Base-by-base conservation (phyloP, 176 grass and related monocot genomes). In the Poa pratensis region DNA sequence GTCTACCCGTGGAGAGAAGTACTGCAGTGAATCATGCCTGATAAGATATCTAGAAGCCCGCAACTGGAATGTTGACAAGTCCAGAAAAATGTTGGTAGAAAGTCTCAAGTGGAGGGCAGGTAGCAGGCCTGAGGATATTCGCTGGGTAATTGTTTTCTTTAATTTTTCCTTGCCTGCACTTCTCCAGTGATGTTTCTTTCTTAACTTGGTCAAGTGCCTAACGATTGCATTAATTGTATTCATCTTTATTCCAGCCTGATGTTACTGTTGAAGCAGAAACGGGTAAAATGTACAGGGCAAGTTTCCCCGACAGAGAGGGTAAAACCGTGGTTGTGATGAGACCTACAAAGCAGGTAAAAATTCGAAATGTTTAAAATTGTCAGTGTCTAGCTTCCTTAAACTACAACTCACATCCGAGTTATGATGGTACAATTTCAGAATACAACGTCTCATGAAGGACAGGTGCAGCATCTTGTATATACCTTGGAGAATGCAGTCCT, bases 51-150 rank as follows among this genome's bases (percentile, higher is more conserved):
- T 98, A 84, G 87, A 92, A 81, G 93, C 93, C 4, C 85, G 89
- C 65, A 89, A 81, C 70, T 95, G 88, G 91, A 98, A 89, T 80
- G 55, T 92, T 68, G 78, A 88, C 34, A 95, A 89, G 63, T 89
- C 93, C 9, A 92, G 57, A 83, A 98, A 94, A 82, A 95, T 95
- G 96, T 88, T 98, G 30, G 89, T 92, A 83, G 96, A 98, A 80
- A 92, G 61, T 32, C 89, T 98, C 42, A 85, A 92, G 77, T 98
- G 96, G 96, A 90, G 96, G 86, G 77, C 69, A 63, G 87, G 67
- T 72, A 95, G 81, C 68, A 95, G 80, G 42, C 96, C 91, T 14
- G 88, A 98, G 39, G 96, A 90, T 79, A 95, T 95, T 74, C 77
- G 69, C 49, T 98, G 93, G 96, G 93, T 98, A 85, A 79, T 64